phyloP scores from a whole-genome alignment of 2,329 filamentous ascomycete genomes.

The Periconia digitata region DNA sequence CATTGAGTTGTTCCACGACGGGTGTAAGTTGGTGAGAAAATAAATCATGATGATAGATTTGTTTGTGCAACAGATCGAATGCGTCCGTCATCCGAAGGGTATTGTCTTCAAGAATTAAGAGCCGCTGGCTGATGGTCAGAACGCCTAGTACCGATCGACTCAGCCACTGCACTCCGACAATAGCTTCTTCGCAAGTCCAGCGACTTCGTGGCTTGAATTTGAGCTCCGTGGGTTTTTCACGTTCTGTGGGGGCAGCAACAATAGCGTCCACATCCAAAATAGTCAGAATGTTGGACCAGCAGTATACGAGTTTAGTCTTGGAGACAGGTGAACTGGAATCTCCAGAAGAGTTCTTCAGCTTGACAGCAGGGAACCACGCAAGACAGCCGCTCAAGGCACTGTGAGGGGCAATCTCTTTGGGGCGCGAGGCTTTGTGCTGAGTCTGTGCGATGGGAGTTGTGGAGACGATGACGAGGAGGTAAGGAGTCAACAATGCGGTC shows the following conservation, averaged over 20 bases:
- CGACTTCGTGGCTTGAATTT: constrained; percentile 80
- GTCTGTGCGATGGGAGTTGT: constrained; percentile 96
- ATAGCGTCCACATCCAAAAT: constrained; percentile 82
- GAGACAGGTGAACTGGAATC: constrained; percentile 69
- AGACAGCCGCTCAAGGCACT: constrained; percentile 91
- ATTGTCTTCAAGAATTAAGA: constrained; percentile 89
- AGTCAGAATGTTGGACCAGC: constrained; percentile 97
- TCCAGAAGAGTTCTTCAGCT: constrained; percentile 74
- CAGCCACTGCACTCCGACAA: constrained; percentile 95
- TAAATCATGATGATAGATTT: constrained; percentile 87
- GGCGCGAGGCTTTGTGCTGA: constrained; percentile 88
- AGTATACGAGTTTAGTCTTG: constrained; percentile 89
- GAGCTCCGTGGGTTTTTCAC: constrained; percentile 75
- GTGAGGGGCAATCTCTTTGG: constrained; percentile 87
- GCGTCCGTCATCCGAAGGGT: constrained; percentile 86
- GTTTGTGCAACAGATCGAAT: constrained; percentile 86
- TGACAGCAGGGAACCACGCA: constrained; percentile 96
- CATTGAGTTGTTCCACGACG: constrained; percentile 85
- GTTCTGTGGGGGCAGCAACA: constrained; percentile 60
- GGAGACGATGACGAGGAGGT: constrained; percentile 93
- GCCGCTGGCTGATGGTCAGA: constrained; percentile 88
- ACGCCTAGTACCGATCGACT: constrained; percentile 90
- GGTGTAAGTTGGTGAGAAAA: constrained; percentile 85
- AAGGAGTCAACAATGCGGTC: constrained; percentile 93
- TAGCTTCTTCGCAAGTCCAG: constrained; percentile 93